These are phyloP conservation scores for Aegilops longissima DNA, from an alignment of 176 grass and related monocot genomes.

Conservation along the genomic window DNA sequence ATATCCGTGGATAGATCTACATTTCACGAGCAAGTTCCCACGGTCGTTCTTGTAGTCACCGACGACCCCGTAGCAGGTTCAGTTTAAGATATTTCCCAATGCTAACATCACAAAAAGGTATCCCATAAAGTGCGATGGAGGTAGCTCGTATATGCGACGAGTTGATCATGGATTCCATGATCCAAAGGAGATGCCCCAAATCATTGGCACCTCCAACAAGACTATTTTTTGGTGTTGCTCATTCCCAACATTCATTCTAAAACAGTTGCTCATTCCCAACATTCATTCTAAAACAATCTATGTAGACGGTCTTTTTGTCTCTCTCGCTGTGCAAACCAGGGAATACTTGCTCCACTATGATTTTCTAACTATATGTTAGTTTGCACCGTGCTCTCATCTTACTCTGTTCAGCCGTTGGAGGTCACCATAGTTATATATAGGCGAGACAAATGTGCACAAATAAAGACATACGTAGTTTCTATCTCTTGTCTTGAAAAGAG, in stretches of 20 bases:
- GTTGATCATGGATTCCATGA: not conserved
- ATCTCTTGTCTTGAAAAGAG: too few relatives aligned
- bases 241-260: not conserved
- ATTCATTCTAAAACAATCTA: not conserved
- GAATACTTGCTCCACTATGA: not conserved
- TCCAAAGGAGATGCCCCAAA: fast-evolving
- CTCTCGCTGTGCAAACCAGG: not conserved
- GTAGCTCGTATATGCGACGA: not conserved
- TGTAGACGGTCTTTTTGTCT: not conserved
- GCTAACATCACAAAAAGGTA: too few relatives aligned
- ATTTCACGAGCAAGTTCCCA: too few relatives aligned
- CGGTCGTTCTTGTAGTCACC: too few relatives aligned
- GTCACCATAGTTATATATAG: not conserved
- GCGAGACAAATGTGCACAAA: not conserved
- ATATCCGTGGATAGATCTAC: too few relatives aligned
- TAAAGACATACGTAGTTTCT: too few relatives aligned
- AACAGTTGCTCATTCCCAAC: not conserved
- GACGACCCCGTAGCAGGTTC: too few relatives aligned
- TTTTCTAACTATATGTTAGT: not conserved
- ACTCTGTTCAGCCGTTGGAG: not conserved
- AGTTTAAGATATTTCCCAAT: not conserved
- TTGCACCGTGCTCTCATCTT: not conserved
- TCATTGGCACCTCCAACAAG: not conserved
- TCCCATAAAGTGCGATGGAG: not conserved
- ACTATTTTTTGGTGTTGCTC: not conserved